phyloP scores from a whole-genome alignment of 768 basidiomycete genomes.

The Cystofilobasidium ferigula region DNA sequence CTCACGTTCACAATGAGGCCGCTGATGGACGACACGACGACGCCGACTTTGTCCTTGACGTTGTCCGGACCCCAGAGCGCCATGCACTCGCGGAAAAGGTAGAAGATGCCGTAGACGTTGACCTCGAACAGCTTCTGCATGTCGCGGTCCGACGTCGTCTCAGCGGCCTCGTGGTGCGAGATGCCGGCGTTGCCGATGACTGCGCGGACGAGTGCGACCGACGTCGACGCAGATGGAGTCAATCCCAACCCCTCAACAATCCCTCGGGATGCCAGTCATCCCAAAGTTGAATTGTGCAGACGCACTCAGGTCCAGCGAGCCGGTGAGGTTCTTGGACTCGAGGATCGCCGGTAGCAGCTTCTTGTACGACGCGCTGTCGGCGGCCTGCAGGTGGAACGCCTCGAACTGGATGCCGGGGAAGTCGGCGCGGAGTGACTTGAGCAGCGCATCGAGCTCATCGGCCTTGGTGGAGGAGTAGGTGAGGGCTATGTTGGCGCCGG shows the following conservation, averaged over 20 bases:
- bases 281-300: neutral
- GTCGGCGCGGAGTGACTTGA: slow-evolving; percentile 26
- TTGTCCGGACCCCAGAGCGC: slow-evolving; percentile 32
- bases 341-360: slow-evolving; percentile 1
- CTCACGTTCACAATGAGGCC: slow-evolving; percentile 37
- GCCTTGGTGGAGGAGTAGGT: slow-evolving; percentile 34
- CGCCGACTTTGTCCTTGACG: slow-evolving; percentile 24
- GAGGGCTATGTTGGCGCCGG: slow-evolving; percentile 34
- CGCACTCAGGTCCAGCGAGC: slow-evolving; percentile 10
- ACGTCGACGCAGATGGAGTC: neutral
- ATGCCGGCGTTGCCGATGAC: slow-evolving; percentile 28
- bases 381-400: slow-evolving; percentile 31
- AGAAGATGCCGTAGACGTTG: slow-evolving; percentile 36
- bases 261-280: too few relatives aligned
- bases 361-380: slow-evolving; percentile 1
- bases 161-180: slow-evolving; percentile 30
- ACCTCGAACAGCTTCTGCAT: slow-evolving; percentile 21
- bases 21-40: slow-evolving; percentile 34
- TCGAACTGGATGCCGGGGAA: slow-evolving; percentile 31
- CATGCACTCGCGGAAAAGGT: slow-evolving; percentile 33
- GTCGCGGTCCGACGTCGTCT: slow-evolving; percentile 31
- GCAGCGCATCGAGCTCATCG: slow-evolving; percentile 27
- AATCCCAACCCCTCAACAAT: neutral
- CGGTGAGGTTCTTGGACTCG: neutral
- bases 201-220: neutral